Evolutionary conservation across 305 asterid species (phyloP).

Genomic region (Solanum chacoense): DNA sequence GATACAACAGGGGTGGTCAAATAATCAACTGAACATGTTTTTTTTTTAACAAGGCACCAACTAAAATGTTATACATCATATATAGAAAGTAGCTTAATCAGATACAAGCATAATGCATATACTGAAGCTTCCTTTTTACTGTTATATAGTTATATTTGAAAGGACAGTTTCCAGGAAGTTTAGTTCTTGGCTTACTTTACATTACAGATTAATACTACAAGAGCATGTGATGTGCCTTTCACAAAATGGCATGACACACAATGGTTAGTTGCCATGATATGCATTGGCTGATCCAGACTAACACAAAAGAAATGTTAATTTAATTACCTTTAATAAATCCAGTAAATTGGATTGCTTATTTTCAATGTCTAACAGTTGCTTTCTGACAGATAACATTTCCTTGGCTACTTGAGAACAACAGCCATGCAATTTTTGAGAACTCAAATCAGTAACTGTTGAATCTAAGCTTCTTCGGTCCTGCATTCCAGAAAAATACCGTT

Average conservation of each 20-base stretch:
- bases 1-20: not conserved
- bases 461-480: slow-evolving; percentile 72
- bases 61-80: not conserved
- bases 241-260: not conserved
- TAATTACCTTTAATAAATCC: slow-evolving; percentile 70
- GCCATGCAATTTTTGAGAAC: slow-evolving; percentile 32
- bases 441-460: slow-evolving; percentile 74
- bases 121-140: not conserved
- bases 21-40: not conserved
- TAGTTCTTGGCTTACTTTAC: not conserved
- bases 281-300: not conserved
- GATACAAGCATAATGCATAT: not conserved
- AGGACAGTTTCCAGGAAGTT: not conserved
- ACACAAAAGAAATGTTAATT: not conserved
- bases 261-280: not conserved
- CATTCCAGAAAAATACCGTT: slow-evolving; percentile 41
- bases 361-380: slow-evolving; percentile 83
- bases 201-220: not conserved
- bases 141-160: not conserved
- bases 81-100: not conserved
- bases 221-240: not conserved
- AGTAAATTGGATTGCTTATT: slow-evolving; percentile 68
- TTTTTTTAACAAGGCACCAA: not conserved
- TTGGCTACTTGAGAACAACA: slow-evolving; percentile 64
- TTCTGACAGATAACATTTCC: slow-evolving; percentile 49